These are phyloP conservation scores for Ploettnerulaceae sp. DNA, from an alignment of 2,329 filamentous ascomycete genomes.

Conservation along the genomic window DNA sequence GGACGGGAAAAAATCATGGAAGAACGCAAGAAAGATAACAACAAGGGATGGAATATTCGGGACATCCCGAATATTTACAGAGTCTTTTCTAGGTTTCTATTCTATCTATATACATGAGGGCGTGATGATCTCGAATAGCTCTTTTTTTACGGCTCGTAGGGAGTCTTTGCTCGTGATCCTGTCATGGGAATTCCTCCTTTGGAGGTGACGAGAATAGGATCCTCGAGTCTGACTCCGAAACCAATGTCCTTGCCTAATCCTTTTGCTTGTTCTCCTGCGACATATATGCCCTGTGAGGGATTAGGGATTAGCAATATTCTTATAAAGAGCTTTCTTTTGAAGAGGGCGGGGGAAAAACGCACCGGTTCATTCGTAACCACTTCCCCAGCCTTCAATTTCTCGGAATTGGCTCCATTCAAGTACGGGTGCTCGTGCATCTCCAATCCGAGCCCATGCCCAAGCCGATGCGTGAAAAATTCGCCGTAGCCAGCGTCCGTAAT, in stretches of 20 bases:
- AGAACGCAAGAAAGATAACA: no score
- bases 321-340: neutral
- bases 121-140: neutral
- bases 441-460: slow-evolving; percentile 60
- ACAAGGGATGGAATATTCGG: no score
- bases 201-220: slow-evolving; percentile 52
- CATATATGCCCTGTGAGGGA: slow-evolving; percentile 51
- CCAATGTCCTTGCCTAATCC: slow-evolving; percentile 34
- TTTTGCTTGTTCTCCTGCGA: slow-evolving; percentile 36
- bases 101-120: no score
- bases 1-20: no score
- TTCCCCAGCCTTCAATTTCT: slow-evolving; percentile 50
- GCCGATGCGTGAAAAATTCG: slow-evolving; percentile 53
- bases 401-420: slow-evolving; percentile 55
- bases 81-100: no score
- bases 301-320: no score
- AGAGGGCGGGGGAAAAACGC: neutral
- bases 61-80: no score
- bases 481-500: slow-evolving; percentile 46
- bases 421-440: slow-evolving; percentile 63
- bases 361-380: slow-evolving; percentile 57
- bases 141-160: slow-evolving; percentile 24
- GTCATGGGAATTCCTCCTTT: slow-evolving; percentile 41
- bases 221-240: slow-evolving; percentile 59
- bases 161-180: slow-evolving; percentile 22